phyloP scores from a whole-genome alignment of 768 basidiomycete species.

The Rhizopogon vesiculosus region DNA sequence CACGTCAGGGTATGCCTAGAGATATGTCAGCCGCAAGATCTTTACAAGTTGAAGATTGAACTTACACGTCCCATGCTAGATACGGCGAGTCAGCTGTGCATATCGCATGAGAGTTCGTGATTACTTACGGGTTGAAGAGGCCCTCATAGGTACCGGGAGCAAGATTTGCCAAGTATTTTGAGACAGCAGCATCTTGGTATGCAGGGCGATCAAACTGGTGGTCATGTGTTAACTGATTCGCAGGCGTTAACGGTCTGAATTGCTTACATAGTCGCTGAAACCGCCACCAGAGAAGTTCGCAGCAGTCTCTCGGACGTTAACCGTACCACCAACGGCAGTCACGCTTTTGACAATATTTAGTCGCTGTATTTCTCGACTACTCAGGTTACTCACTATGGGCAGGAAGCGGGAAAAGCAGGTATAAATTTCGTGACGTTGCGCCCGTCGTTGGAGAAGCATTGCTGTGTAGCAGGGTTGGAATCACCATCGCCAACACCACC shows the following conservation, averaged over 20 bases:
- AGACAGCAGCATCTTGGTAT: conserved; percentile 48
- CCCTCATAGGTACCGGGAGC: conserved; percentile 48
- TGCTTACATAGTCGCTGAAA: conserved; percentile 62
- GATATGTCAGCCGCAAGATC: background rate
- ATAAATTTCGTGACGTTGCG: conserved; percentile 49
- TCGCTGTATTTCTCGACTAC: background rate
- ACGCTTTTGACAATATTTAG: conserved; percentile 36
- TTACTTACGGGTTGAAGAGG: conserved; percentile 52
- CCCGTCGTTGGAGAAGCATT: conserved; percentile 58
- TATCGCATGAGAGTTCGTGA: background rate
- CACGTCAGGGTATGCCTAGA: conserved; percentile 60
- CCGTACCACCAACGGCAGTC: conserved; percentile 69
- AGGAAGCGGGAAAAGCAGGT: conserved; percentile 57
- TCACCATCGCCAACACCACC: conserved; percentile 64
- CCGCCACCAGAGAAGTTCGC: conserved; percentile 67
- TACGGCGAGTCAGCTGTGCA: background rate
- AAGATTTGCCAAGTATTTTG: conserved; percentile 39
- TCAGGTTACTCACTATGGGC: conserved; percentile 41
- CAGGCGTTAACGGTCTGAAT: background rate
- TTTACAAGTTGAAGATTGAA: background rate
- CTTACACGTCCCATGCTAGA: conserved; percentile 52
- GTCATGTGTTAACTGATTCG: background rate
- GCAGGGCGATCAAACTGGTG: conserved; percentile 46
- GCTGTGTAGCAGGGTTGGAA: conserved; percentile 43
- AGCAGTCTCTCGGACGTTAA: conserved; percentile 52